Evolutionary conservation across 2,329 filamentous ascomycete genomes (phyloP), one percentile per base, ranked within the genome.

Genomic region (Tolypocladium inflatum): DNA sequence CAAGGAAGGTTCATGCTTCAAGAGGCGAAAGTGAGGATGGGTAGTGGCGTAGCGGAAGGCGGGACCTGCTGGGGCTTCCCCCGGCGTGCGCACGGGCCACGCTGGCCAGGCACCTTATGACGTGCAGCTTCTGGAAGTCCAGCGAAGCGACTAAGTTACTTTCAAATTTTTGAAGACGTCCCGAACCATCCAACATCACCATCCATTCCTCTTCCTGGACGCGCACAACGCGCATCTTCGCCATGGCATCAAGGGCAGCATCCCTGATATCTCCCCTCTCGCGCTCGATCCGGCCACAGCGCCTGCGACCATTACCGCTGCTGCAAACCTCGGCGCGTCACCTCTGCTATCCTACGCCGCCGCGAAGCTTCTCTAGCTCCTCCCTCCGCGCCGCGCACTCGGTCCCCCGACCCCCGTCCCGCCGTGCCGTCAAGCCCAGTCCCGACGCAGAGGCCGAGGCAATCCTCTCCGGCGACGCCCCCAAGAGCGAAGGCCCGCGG

Each of bases 401-500:
- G 35, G 74, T 75, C 59, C 73, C 72, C n/a, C 66, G 68, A 5
- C 72, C 71, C 5, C 67, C 70, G 4, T 60, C 58, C 10, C 58
- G 54, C 51, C 57, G 61, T 21, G 45, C 63, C 15, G 23, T 61
- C 23, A 54, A 54, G 30, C 55, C 52, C 23, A 55, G n/a, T 3
- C 43, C 60, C 42, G 55, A 57, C 23, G 51, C 57, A 35, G 58
- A 59, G 21, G 57, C 60, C 23, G 43, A 55, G 37, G 59, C 61
- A 11, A 60, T 56, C 41, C 26, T 52, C 13, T 39, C 56, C 2
- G 39, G 42, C 30, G 65, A 68, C 43, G 54, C 45, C 19, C 66
- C 65, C 6, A 55, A 64, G 51, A 68, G 66, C 63, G 66, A 72
- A 61, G 64, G 69, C 43, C 57, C 64, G 55, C 64, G 70, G 5